phyloP scores from a whole-genome alignment of 352 stramenopile genomes.

The Globisporangium cederbergense region DNA sequence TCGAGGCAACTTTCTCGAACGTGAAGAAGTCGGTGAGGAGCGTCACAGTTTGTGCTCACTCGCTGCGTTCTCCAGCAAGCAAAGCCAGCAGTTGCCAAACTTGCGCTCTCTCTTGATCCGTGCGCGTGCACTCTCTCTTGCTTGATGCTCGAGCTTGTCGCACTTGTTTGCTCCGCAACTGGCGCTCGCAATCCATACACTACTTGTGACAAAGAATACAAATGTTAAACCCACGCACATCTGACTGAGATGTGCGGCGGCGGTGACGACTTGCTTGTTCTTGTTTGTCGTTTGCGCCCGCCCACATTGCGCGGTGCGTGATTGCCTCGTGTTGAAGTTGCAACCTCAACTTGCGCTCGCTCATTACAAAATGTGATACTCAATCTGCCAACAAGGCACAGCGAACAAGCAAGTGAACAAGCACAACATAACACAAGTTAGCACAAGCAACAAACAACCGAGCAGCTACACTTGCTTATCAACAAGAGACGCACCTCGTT shows the following conservation, averaged over 20 bases:
- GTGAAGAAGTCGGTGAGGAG: neutral
- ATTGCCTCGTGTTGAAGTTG: slow-evolving; percentile 4
- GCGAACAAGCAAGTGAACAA: neutral
- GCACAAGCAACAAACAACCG: neutral
- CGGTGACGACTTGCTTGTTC: too few relatives aligned
- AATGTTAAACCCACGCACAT: neutral
- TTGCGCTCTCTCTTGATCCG: neutral
- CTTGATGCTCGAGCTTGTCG: neutral
- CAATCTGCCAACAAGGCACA: slow-evolving; percentile 29
- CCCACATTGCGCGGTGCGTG: too few relatives aligned
- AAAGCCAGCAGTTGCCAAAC: too few relatives aligned
- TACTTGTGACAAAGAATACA: too few relatives aligned
- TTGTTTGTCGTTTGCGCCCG: too few relatives aligned
- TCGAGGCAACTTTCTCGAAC: neutral
- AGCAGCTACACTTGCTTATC: neutral
- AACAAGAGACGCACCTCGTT: slow-evolving; percentile 45
- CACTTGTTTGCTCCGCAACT: neutral
- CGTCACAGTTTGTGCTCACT: too few relatives aligned
- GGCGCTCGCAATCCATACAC: too few relatives aligned
- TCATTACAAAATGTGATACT: slow-evolving; percentile 59
- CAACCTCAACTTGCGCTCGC: neutral
- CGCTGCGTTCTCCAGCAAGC: too few relatives aligned
- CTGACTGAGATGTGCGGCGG: neutral
- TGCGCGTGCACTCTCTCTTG: neutral
- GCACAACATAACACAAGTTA: neutral